A percentile compares a stretch with the other conserved stretches of the same genome.
These are phyloP conservation scores for Penicillium sp. DNA, from an alignment of 2,329 filamentous ascomycete species.

Conservation along the genomic window DNA sequence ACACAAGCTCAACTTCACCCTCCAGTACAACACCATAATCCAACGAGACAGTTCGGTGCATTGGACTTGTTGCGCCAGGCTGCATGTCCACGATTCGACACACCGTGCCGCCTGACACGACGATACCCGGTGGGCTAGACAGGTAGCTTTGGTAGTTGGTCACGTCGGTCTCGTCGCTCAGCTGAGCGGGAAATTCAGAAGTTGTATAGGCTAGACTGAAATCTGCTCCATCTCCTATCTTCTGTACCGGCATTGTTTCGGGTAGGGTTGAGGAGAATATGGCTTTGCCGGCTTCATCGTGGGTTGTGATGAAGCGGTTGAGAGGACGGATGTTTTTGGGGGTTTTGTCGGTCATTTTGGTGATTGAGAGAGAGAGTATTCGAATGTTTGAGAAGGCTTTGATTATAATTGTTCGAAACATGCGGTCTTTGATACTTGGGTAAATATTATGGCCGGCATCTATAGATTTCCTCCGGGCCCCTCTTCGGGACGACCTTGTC, in stretches of 20 bases:
- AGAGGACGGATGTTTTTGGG: constrained; percentile 37
- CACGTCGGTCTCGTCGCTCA: constrained; percentile 51
- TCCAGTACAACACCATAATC: constrained; percentile 57
- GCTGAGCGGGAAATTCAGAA: constrained; percentile 48
- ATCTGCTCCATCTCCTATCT: constrained; percentile 43
- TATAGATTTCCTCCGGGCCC: not conserved
- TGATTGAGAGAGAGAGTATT: not conserved
- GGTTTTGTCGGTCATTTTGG: constrained; percentile 4
- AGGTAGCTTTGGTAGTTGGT: constrained; percentile 48
- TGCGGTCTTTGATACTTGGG: not conserved
- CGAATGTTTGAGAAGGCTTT: not conserved
- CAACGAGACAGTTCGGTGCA: constrained; percentile 54
- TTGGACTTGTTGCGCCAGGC: constrained; percentile 43
- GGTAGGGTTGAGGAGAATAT: constrained; percentile 35
- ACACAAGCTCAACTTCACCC: constrained; percentile 50
- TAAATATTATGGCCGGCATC: not conserved
- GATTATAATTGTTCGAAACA: not conserved
- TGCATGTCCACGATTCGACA: constrained; percentile 34
- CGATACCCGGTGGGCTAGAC: constrained; percentile 50
- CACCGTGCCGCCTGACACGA: constrained; percentile 48
- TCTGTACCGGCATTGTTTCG: constrained; percentile 18
- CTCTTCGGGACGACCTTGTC: constrained; percentile 29
- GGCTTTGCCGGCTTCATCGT: constrained; percentile 35
- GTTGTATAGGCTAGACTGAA: constrained; percentile 56
- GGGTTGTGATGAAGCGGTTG: constrained; percentile 34